These are phyloP conservation scores for Pseudozyma tsukubaensis DNA, from an alignment of 1,284 basidiomycete species.

Conservation along the genomic window DNA sequence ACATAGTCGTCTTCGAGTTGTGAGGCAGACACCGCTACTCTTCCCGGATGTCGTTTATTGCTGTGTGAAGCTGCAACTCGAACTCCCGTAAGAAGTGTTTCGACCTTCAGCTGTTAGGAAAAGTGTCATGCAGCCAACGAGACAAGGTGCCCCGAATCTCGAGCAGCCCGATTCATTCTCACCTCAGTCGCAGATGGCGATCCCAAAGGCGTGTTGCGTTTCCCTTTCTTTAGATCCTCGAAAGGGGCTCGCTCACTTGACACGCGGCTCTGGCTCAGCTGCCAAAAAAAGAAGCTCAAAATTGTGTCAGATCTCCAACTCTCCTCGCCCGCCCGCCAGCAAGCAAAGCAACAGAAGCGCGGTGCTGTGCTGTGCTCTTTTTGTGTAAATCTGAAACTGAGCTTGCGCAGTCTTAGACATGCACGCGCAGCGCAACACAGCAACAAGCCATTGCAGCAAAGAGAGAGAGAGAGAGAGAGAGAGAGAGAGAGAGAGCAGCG, in stretches of 20 bases:
- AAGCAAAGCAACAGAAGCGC: not conserved
- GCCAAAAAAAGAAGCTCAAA: not conserved
- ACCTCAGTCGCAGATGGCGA: too few relatives aligned
- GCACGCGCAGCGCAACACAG: conserved; percentile 1
- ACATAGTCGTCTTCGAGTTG: too few relatives aligned
- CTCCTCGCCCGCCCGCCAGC: not conserved
- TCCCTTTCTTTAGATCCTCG: not conserved
- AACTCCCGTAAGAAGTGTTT: not conserved
- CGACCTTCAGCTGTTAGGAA: not conserved
- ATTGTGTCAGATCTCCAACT: conserved; percentile 2
- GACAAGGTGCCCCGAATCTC: too few relatives aligned
- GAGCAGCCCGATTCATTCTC: too few relatives aligned
- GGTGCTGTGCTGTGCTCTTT: too few relatives aligned
- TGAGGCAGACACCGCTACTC: too few relatives aligned
- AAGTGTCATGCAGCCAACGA: too few relatives aligned
- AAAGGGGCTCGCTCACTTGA: not conserved
- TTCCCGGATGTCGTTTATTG: not conserved
- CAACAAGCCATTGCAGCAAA: not conserved
- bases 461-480: too few relatives aligned
- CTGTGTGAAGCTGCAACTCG: not conserved
- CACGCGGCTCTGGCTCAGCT: not conserved
- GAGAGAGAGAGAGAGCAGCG: conserved; percentile 3
- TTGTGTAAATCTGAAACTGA: too few relatives aligned
- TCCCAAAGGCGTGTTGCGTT: not conserved
- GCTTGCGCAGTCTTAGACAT: conserved; percentile 1